A percentile compares a stretch with the other conserved stretches of the same genome.
These are phyloP conservation scores for Penstemon newberryi DNA, from an alignment of 257 asterid species.

Conservation along the genomic window DNA sequence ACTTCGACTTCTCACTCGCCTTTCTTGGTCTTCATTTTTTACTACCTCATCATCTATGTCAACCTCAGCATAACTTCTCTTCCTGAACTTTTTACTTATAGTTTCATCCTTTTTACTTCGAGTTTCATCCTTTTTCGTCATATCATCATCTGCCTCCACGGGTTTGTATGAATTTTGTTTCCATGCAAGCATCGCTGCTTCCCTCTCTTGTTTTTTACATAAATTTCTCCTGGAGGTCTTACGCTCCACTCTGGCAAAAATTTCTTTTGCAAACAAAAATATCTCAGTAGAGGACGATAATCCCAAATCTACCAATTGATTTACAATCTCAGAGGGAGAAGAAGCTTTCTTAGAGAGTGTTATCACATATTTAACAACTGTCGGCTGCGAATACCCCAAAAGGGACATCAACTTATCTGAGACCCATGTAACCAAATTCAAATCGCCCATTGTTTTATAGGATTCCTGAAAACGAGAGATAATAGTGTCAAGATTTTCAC, in stretches of 20 bases:
- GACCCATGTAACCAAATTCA: conserved; percentile 64
- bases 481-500: too few relatives aligned
- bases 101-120: conserved; percentile 48
- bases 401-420: conserved; percentile 69
- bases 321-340: conserved; percentile 72
- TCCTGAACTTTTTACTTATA: conserved; percentile 71
- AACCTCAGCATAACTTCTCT: conserved; percentile 61
- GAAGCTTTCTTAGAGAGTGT: conserved; percentile 72
- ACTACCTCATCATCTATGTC: conserved; percentile 79
- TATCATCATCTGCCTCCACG: conserved; percentile 78
- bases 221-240: conserved; percentile 68
- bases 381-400: conserved; percentile 73
- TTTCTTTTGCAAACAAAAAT: conserved; percentile 60
- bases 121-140: conserved; percentile 34
- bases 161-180: conserved; percentile 67
- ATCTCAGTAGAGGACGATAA: conserved; percentile 63
- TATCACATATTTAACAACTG: conserved; percentile 67
- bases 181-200: conserved; percentile 64
- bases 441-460: conserved; percentile 49
- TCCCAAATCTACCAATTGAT: conserved; percentile 59
- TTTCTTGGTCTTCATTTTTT: conserved; percentile 38
- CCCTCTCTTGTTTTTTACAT: conserved; percentile 72
- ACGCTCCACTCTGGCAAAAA: conserved; percentile 73
- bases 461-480: too few relatives aligned
- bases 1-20: conserved; percentile 62